Evolutionary conservation across 2,329 filamentous ascomycete genomes (phyloP).

Genomic region (Cadophora sp.): DNA sequence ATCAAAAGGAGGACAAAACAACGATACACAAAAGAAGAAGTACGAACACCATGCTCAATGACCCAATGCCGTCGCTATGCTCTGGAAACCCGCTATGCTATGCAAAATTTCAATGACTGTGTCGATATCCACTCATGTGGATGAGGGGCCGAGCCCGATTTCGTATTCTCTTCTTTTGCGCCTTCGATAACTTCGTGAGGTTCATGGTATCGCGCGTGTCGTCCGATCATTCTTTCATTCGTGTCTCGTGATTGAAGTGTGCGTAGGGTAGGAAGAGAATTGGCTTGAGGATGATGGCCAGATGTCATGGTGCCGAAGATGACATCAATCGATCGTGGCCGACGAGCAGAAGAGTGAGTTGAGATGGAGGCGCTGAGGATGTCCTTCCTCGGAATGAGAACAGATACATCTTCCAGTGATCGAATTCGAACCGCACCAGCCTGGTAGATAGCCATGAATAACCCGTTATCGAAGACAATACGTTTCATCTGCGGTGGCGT

Average conservation of each 20-base stretch:
- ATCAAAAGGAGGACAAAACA: slow-evolving; percentile 24
- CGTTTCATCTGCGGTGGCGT: slow-evolving; percentile 43
- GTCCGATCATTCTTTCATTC: slow-evolving; percentile 33
- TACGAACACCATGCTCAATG: slow-evolving; percentile 35
- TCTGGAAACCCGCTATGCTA: slow-evolving; percentile 40
- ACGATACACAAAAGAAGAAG: slow-evolving; percentile 24
- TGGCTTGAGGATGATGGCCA: slow-evolving; percentile 11
- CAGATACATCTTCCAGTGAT: slow-evolving; percentile 42
- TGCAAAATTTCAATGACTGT: slow-evolving; percentile 37
- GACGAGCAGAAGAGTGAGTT: slow-evolving; percentile 43
- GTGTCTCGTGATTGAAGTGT: slow-evolving; percentile 24
- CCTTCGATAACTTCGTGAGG: slow-evolving; percentile 43
- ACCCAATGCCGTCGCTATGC: slow-evolving; percentile 41
- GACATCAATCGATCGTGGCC: slow-evolving; percentile 40
- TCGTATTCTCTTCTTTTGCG: slow-evolving; percentile 38
- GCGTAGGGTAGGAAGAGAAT: slow-evolving; percentile 20
- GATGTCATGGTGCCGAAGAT: slow-evolving; percentile 39
- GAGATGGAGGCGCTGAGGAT: slow-evolving; percentile 41
- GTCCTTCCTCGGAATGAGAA: slow-evolving; percentile 43
- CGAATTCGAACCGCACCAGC: slow-evolving; percentile 42
- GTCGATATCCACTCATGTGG: slow-evolving; percentile 30
- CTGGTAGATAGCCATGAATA: slow-evolving; percentile 43
- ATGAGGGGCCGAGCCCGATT: slow-evolving; percentile 26
- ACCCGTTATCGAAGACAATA: slow-evolving; percentile 46
- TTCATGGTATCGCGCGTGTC: slow-evolving; percentile 40